A percentile compares a stretch with the other conserved stretches of the same genome.
These are phyloP conservation scores for Mollisiaceae sp. DNA, from an alignment of 2,329 filamentous ascomycete species.

Conservation along the genomic window DNA sequence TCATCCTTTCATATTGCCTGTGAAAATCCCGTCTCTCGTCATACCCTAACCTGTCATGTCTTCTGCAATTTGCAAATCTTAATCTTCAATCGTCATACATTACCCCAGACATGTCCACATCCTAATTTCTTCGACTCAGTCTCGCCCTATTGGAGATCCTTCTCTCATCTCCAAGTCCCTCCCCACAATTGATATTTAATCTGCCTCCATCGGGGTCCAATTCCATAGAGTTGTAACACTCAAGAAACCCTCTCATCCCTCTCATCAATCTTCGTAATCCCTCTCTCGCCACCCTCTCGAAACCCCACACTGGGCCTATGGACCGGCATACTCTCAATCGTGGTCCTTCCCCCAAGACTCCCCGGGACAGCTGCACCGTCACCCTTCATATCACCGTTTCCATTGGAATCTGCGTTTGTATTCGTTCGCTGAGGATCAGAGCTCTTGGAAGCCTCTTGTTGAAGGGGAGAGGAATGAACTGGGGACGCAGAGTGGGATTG, in stretches of 20 bases:
- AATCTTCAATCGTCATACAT: too few species aligned
- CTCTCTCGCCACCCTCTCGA: constrained; percentile 36
- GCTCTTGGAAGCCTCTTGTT: constrained; percentile 38
- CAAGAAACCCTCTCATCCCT: constrained; percentile 21
- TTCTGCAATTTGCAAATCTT: too few species aligned
- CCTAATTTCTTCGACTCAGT: too few species aligned
- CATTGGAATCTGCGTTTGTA: constrained; percentile 22
- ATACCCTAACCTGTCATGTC: too few species aligned
- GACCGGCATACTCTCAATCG: constrained; percentile 36
- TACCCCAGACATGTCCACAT: too few species aligned
- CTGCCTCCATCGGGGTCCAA: too few species aligned
- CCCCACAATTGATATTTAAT: too few species aligned
- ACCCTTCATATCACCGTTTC: constrained; percentile 23
- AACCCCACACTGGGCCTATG: constrained; percentile 36
- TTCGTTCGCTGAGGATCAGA: constrained; percentile 13
- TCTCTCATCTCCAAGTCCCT: too few species aligned
- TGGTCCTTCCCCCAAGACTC: constrained; percentile 32
- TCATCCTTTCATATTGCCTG: too few species aligned
- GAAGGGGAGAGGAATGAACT: constrained; percentile 55
- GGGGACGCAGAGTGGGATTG: constrained; percentile 29
- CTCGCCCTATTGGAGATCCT: too few species aligned
- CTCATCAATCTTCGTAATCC: constrained; percentile 40
- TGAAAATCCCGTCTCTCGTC: too few species aligned
- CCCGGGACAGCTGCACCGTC: constrained; percentile 29
- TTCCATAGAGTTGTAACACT: not conserved